phyloP scores from a whole-genome alignment of 768 basidiomycete species.

The Lenzites betulinus region DNA sequence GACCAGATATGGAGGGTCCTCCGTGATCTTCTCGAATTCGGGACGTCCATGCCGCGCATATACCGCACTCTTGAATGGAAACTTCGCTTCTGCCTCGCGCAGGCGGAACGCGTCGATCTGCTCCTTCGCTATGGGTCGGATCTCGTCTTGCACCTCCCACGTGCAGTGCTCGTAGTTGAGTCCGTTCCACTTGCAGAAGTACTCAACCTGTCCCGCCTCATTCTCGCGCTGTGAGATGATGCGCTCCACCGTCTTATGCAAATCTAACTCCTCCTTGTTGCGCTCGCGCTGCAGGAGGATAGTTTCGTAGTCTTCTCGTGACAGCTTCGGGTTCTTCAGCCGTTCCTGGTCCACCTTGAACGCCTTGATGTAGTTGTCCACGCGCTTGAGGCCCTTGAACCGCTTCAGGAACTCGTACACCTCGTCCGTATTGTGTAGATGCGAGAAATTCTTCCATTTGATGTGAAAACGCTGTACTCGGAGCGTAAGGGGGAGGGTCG shows the following conservation, averaged over 20 bases:
- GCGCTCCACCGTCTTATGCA: slow-evolving; percentile 89
- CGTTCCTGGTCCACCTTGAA: slow-evolving; percentile 75
- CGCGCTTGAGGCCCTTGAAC: slow-evolving; percentile 93
- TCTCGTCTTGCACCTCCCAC: slow-evolving; percentile 87
- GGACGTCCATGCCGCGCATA: slow-evolving; percentile 75
- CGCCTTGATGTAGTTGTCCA: slow-evolving; percentile 98
- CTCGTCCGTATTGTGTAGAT: slow-evolving; percentile 99
- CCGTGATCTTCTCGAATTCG: slow-evolving; percentile 75
- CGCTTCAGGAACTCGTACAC: slow-evolving; percentile 94
- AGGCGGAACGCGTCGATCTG: slow-evolving; percentile 79
- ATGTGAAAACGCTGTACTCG: slow-evolving; percentile 86
- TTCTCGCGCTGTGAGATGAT: slow-evolving; percentile 78
- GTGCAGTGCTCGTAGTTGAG: slow-evolving; percentile 95
- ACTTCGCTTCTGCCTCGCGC: slow-evolving; percentile 75
- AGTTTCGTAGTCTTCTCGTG: slow-evolving; percentile 87
- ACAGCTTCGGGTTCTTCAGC: slow-evolving; percentile 63
- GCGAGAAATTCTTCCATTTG: slow-evolving; percentile 99
- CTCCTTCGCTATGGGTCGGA: slow-evolving; percentile 73
- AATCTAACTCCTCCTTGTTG: slow-evolving; percentile 88
- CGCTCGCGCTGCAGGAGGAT: slow-evolving; percentile 90
- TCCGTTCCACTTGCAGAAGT: slow-evolving; percentile 96
- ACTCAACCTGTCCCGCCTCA: slow-evolving; percentile 63
- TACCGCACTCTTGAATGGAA: slow-evolving; percentile 80
- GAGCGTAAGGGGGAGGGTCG: background rate
- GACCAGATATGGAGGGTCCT: slow-evolving; percentile 85